Evolutionary conservation across 2,329 filamentous ascomycete genomes (phyloP).

Genomic region (Gaeumannomyces tritici): DNA sequence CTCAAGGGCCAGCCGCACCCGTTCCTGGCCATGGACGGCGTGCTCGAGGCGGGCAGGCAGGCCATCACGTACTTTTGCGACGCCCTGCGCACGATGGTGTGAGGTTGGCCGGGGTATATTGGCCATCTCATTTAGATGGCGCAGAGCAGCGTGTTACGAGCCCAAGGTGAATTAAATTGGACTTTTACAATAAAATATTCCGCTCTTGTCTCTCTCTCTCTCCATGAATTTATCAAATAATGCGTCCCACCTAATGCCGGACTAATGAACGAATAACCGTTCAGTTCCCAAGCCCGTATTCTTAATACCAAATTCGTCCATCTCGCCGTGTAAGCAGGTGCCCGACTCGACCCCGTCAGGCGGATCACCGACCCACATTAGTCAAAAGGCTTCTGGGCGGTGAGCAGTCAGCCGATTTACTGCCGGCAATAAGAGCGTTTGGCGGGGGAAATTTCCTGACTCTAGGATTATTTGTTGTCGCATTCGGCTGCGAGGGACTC

Average conservation of each 20-base stretch:
- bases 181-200: no score
- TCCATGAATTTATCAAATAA: no score
- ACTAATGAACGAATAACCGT: no score
- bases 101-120: no score
- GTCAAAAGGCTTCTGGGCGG: not conserved
- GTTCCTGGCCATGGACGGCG: constrained; percentile 48
- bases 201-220: no score
- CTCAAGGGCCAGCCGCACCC: constrained; percentile 48
- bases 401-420: not conserved
- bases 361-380: not conserved
- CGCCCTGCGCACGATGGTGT: constrained; percentile 8
- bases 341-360: not conserved
- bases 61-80: constrained; percentile 36
- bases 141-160: no score
- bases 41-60: constrained; percentile 36
- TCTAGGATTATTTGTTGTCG: not conserved
- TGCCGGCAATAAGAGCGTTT: not conserved
- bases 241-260: no score
- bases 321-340: not conserved
- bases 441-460: not conserved
- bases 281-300: no score
- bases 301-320: no score
- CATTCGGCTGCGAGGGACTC: not conserved
- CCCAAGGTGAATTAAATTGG: no score
- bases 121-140: no score